Evolutionary conservation across 2,329 filamentous ascomycete species (phyloP), one percentile per base, ranked within the genome.

Genomic region (Emmonsia crescens): DNA sequence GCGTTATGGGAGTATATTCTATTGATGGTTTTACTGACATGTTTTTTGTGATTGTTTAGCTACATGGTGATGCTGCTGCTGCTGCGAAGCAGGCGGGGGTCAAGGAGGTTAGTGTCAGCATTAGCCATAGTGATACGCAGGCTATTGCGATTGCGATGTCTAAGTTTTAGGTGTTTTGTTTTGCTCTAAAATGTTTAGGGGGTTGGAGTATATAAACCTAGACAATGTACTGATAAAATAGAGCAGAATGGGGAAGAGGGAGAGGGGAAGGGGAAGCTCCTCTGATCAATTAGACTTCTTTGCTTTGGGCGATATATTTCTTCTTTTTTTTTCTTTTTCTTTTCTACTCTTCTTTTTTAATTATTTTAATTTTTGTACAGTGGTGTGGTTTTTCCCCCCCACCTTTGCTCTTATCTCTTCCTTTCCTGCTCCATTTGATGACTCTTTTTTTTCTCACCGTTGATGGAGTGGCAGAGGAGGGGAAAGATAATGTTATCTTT

Each of bases 51-150:
- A 9, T 21, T 33, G 5, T 64, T 67, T 70, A 96, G 91, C 85
- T 99, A 55, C 88, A 93, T 68, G 94, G 93, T 67, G 85, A 89
- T 64, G 94, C 94, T 60, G 85, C 91, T 65, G 78, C 84, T 59
- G 91, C 90, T 60, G 94, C 94, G n/a, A 86, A 88, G 74, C 83
- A 89, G 74, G 91, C 88, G 31, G 91, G 92, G 64, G 86, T 97
- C 51, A 96, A 93, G 81, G 85, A 86, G 61, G 87, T 97, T 66
- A 93, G 83, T 66, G 89, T 99, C 68, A 96, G 91, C 72, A 96
- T 99, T 72, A 96, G 93, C 69, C 95, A 99, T 78, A 94, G 89
- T 46, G 93, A 97, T 69, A 87, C 83, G 63, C 94, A 99, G 77
- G 92, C 94, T 64, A 92, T 97, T 71, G 93, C 94, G 54, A 89